Conservation (phyloP, 805 yeast species). For the Ogataea haglerorum region DNA sequence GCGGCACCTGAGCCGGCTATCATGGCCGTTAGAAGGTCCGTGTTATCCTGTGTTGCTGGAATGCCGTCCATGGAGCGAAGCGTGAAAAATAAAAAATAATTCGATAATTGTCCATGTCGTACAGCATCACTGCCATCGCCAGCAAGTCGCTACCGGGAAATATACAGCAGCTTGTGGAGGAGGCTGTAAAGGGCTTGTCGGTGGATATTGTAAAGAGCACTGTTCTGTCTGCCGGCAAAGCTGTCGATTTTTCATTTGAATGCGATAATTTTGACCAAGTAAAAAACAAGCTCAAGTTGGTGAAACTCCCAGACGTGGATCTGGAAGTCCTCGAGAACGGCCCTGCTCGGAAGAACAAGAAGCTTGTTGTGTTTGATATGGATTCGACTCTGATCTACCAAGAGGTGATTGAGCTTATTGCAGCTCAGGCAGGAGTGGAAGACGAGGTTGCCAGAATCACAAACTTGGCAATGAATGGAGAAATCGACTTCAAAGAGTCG, state of each 20-base stretch:
- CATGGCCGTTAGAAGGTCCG: constrained; percentile 54
- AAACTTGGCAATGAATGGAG: constrained; percentile 95
- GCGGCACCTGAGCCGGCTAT: constrained; percentile 63
- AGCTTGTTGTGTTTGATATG: constrained; percentile 90
- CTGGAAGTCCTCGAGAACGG: constrained; percentile 39
- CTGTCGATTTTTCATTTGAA: constrained; percentile 36
- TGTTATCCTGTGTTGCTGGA: constrained; percentile 24
- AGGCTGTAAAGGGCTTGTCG: neutral
- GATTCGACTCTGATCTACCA: constrained; percentile 95
- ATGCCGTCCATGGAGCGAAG: constrained; percentile 14
- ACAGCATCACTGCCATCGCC: constrained; percentile 32
- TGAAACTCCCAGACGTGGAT: constrained; percentile 35
- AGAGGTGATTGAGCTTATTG: constrained; percentile 94
- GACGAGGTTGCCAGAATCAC: constrained; percentile 84
- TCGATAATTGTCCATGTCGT: constrained; percentile 18
- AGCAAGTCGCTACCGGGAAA: constrained; percentile 8
- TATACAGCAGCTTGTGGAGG: constrained; percentile 1
- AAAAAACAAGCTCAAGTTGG: constrained; percentile 23
- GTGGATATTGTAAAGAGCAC: constrained; percentile 15
- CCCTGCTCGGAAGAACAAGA: constrained; percentile 36
- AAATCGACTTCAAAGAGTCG: constrained; percentile 84
- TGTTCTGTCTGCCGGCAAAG: constrained; percentile 35
- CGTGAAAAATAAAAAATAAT: constrained; percentile 3
- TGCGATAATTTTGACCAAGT: constrained; percentile 13
- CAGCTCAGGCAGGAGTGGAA: constrained; percentile 90